phyloP scores from a whole-genome alignment of 768 basidiomycete genomes.

The Rhodocollybia butyracea region DNA sequence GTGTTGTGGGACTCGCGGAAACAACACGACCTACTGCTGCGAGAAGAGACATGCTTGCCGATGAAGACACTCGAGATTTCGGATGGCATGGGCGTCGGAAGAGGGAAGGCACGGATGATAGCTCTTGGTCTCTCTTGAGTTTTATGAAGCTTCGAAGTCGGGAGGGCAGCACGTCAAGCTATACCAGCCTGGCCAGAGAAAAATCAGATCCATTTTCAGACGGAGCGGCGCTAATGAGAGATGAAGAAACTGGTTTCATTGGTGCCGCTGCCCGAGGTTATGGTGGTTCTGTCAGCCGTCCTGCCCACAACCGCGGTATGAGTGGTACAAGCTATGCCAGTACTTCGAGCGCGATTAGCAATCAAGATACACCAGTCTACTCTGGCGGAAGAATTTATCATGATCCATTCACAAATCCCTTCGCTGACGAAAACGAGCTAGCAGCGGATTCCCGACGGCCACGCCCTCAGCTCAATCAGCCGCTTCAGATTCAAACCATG shows the following conservation, averaged over 20 bases:
- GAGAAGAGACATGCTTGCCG: conserved; percentile 73
- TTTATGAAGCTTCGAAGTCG: conserved; percentile 39
- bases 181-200: conserved; percentile 29
- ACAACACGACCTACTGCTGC: conserved; percentile 21
- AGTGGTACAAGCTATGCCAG: conserved; percentile 40
- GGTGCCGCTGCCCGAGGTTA: conserved; percentile 18
- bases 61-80: conserved; percentile 66
- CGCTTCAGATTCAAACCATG: conserved; percentile 13
- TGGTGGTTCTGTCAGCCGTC: conserved; percentile 15
- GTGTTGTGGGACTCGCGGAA: conserved; percentile 10
- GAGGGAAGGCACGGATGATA: conserved; percentile 40
- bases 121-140: conserved; percentile 52
- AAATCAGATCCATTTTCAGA: conserved; percentile 53
- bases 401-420: conserved; percentile 33
- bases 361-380: conserved; percentile 35
- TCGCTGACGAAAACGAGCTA: conserved; percentile 34
- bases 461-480: conserved; percentile 2
- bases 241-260: conserved; percentile 28
- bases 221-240: conserved; percentile 33
- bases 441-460: conserved; percentile 15
- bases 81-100: conserved; percentile 20
- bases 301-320: conserved; percentile 26
- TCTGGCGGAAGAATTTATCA: background rate
- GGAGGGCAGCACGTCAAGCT: conserved; percentile 33
- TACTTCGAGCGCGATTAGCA: conserved; percentile 29